Evolutionary conservation across 805 yeast species (phyloP), one percentile per base, ranked within the genome.

Genomic region (Priceomyces castillae): DNA sequence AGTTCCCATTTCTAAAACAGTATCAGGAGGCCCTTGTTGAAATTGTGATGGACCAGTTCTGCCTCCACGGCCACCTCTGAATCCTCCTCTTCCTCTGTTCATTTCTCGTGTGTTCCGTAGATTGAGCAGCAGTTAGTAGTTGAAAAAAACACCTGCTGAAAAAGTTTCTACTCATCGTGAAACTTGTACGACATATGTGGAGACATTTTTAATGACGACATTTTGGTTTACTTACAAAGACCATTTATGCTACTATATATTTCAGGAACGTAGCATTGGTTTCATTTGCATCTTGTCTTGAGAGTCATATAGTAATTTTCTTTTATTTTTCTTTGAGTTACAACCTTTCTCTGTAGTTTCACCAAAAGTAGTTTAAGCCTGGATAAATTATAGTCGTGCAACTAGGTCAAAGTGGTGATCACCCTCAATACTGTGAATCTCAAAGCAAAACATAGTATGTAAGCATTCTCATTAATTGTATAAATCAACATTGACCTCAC

Each of bases 1-100:
- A 18, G 87, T 65, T 49, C 99, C 99, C 95, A 94, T 86, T 70
- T 90, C 98, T 57, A 86, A 75, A 20, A 94, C 97, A 44, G 81
- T 73, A 54, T 92, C 99, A 61, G 99, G 99, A 34, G 99, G 99
- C 41, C 99, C 99, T 55, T 67, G 73, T 70, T 83, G 89, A 58
- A 84, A 90, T 50, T 75, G 76, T 37, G 82, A 69, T 47, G 85
- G 81, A 52, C 90, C 84, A 54, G 86, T 78, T 65, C 86, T 80
- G 43, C 83, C 82, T 51, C 86, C 86, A 57, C 81, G 73, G 52
- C 79, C 76, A 49, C 84, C 82, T 54, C 85, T 80, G 52, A 76
- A 72, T 53, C 89, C 87, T 48, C 88, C 84, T 61, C 83, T 76
- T 52, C 81, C 83, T 77, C 88, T 80, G 64, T 79, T 80, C 88